These are phyloP conservation scores for Backusella luteola DNA, from an alignment of 192 early-diverging fungal species.

Conservation along the genomic window DNA sequence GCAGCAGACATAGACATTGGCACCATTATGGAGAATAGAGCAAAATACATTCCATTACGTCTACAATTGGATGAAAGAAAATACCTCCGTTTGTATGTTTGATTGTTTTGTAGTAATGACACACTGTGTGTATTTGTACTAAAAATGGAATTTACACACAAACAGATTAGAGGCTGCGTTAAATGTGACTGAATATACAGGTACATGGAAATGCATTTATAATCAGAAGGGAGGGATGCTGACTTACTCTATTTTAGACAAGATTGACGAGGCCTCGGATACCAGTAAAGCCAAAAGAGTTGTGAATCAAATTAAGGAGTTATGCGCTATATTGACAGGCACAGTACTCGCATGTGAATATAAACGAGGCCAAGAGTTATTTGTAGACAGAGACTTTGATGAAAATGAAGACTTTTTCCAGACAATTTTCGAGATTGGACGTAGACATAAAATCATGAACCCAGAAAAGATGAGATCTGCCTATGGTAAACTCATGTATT, in stretches of 20 bases:
- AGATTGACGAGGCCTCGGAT: conserved; percentile 66
- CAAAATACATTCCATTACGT: conserved; percentile 94
- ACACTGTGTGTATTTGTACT: background rate
- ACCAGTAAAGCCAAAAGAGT: conserved; percentile 85
- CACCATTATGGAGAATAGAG: conserved; percentile 76
- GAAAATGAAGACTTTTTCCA: conserved; percentile 82
- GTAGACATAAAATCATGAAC: conserved; percentile 86
- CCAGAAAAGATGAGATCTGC: conserved; percentile 96
- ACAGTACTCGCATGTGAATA: conserved; percentile 84
- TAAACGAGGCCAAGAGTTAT: conserved; percentile 76
- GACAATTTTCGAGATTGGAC: conserved; percentile 64
- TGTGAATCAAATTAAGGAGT: conserved; percentile 92
- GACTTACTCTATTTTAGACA: conserved; percentile 4
- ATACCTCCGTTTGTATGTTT: conserved; percentile 75
- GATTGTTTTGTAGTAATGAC: background rate
- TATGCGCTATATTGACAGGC: conserved; percentile 93
- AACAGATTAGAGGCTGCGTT: conserved; percentile 85
- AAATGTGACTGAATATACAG: conserved; percentile 74
- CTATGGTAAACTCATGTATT: conserved; percentile 96
- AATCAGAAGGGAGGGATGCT: background rate
- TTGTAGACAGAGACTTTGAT: conserved; percentile 61
- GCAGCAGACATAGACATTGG: conserved; percentile 52
- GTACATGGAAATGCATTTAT: background rate
- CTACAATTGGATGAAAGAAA: conserved; percentile 90
- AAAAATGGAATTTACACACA: background rate